Percentiles rank a stretch among this genome's conserved stretches.
phyloP scores from a whole-genome alignment of 257 asterid species.

The Prunella vulgaris region DNA sequence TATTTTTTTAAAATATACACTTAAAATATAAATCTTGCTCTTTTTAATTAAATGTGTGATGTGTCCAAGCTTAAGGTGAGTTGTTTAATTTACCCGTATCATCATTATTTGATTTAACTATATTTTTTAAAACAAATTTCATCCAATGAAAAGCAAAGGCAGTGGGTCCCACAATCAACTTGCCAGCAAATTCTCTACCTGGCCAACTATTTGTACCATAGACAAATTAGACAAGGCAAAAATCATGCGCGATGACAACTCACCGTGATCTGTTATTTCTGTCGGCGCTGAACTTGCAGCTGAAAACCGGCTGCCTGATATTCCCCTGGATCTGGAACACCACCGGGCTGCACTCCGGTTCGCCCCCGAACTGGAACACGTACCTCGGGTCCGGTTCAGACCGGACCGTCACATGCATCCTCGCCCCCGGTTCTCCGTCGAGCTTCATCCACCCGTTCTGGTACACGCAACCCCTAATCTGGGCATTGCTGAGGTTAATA shows the following conservation, averaged over 20 bases:
- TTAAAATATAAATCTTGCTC: too few relatives aligned
- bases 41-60: too few relatives aligned
- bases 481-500: constrained; percentile 36
- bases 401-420: constrained; percentile 56
- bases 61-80: too few relatives aligned
- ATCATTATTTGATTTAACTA: too few relatives aligned
- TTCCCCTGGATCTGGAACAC: constrained; percentile 74
- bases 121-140: too few relatives aligned
- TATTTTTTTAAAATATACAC: too few relatives aligned
- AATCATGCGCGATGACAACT: constrained; percentile 36
- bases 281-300: constrained; percentile 87
- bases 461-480: constrained; percentile 41
- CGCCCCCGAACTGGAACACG: constrained; percentile 88
- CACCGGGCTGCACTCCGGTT: constrained; percentile 91
- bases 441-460: constrained; percentile 80
- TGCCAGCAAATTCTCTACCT: background rate
- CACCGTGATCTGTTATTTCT: constrained; percentile 73
- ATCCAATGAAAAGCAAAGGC: background rate
- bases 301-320: constrained; percentile 84
- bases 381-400: constrained; percentile 85
- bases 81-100: too few relatives aligned
- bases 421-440: constrained; percentile 40
- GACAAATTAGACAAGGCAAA: too few relatives aligned
- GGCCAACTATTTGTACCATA: constrained; percentile 31
- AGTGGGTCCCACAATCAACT: constrained; percentile 21